These are phyloP conservation scores for Myriangium duriaei DNA, from an alignment of 2,329 filamentous ascomycete genomes.

Conservation along the genomic window DNA sequence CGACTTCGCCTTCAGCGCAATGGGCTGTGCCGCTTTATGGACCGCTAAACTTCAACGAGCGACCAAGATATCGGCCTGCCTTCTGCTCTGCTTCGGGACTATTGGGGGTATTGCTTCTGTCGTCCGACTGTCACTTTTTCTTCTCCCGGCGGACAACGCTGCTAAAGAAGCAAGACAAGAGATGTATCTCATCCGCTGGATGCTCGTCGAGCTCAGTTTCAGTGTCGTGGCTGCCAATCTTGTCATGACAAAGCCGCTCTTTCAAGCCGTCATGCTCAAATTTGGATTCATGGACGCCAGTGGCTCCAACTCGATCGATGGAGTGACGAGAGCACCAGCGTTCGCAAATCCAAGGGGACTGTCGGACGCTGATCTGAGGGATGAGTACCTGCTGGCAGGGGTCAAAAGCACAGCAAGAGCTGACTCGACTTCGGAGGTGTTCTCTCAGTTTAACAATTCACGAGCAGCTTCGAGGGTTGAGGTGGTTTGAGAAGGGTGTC, in stretches of 20 bases:
- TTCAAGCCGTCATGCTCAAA: constrained; percentile 11
- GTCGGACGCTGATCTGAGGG: too few relatives aligned
- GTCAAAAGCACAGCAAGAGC: too few relatives aligned
- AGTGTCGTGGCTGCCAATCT: constrained; percentile 24
- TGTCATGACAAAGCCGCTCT: constrained; percentile 23
- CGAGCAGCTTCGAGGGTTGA: too few relatives aligned
- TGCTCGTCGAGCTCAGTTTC: constrained; percentile 22
- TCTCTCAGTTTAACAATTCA: too few relatives aligned
- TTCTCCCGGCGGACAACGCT: constrained; percentile 12
- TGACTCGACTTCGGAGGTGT: too few relatives aligned
- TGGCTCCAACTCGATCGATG: too few relatives aligned
- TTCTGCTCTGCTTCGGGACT: constrained; percentile 4
- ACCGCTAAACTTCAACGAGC: constrained; percentile 10
- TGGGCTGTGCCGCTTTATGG: constrained; percentile 26
- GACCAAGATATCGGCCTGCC: constrained; percentile 3
- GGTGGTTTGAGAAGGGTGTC: too few relatives aligned
- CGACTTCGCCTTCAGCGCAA: constrained; percentile 24
- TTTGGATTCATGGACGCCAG: constrained; percentile 1
- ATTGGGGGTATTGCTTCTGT: constrained; percentile 3
- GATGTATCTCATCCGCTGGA: constrained; percentile 19
- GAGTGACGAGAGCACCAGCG: too few relatives aligned
- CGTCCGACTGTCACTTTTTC: constrained; percentile 5
- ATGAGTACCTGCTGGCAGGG: too few relatives aligned
- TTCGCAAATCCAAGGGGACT: too few relatives aligned
- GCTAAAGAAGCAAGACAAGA: constrained; percentile 16